Base-by-base conservation (phyloP, 441 rosid species). In the Melastoma candidum region DNA sequence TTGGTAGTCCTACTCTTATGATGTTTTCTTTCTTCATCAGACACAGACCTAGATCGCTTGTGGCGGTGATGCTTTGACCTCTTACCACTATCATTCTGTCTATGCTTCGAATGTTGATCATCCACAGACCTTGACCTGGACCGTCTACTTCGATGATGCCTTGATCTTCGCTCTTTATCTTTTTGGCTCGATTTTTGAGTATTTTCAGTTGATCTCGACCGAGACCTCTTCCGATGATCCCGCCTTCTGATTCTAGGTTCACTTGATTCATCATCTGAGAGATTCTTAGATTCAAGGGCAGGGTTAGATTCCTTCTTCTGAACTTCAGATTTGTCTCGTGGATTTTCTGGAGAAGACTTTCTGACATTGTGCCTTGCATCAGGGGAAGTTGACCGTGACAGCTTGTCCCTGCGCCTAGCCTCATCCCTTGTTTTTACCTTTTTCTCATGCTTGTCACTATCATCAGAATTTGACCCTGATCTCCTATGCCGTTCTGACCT, bases 391-490 rank as follows among this genome's bases (percentile, higher is more conserved):
- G 90, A 85, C 65, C 84, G 73, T 12, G 90, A 80, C 55, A 72
- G 75, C 63, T 85, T 71, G 11, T 73, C 83, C 14, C 54, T 73
- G 63, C 53, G 79, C 66, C 76, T 70, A 32, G 60, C 26, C 68
- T 69, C 79, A 73, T 67, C 78, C 63, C 12, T 63, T 32, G 66
- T 57, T 53, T 72, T 70, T 64, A 59, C 71, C 46, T 44, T 71
- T 67, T 59, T 78, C 22, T 76, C 80, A 62, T 65, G 74, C 43
- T 22, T 57, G 10, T 54, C 43, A 46, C 60, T 32, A 68, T 77
- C 95, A 58, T 69, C 62, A 57, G 95, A 85, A 58, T 68, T 79
- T 51, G 90, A 88, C 67, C 83, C 70, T 13, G 89, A 82, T 26
- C 69, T 81, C 47, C 68, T 69, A 71, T 80, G 77, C 53, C 64